A percentile compares a stretch with the other conserved stretches of the same genome.
Evolutionary conservation across 2,329 filamentous ascomycete genomes (phyloP).

Genomic region (Pestalotiopsis sp.): DNA sequence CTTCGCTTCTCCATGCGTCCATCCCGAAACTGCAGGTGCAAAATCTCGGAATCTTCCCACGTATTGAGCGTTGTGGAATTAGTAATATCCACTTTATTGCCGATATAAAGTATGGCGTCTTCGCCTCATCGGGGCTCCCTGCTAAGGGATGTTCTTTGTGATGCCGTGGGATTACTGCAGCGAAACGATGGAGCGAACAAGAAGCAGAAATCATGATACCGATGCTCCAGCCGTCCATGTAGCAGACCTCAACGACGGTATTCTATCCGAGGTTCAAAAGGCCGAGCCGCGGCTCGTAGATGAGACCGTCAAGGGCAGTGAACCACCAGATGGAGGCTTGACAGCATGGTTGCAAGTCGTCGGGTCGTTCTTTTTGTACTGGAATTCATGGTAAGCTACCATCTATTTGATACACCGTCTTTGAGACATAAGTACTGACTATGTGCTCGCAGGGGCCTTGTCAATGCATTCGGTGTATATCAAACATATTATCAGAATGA

Average conservation of each 20-base stretch:
- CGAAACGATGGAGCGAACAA: background rate
- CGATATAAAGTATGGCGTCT: background rate
- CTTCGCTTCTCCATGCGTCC: background rate
- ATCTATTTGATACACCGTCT: background rate
- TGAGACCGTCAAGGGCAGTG: background rate
- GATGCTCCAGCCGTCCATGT: background rate
- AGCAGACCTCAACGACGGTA: conserved; percentile 2
- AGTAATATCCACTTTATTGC: background rate
- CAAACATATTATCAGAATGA: conserved; percentile 9
- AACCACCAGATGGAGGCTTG: conserved; percentile 35
- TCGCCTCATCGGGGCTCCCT: background rate
- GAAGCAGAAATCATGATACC: background rate
- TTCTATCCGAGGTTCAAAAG: conserved; percentile 3
- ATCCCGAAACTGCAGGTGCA: conserved; percentile 10
- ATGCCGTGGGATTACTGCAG: background rate
- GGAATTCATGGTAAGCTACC: conserved; percentile 4
- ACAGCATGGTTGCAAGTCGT: conserved; percentile 44
- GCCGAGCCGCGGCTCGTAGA: background rate
- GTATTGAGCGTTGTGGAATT: background rate
- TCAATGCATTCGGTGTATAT: conserved; percentile 10
- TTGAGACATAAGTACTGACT: conserved; percentile 21
- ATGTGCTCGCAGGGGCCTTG: conserved; percentile 23
- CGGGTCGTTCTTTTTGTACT: conserved; percentile 24
- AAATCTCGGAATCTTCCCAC: background rate
- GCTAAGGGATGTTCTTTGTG: background rate